Percentiles rank a stretch among this genome's conserved stretches.
Evolutionary conservation across 345 rosid species (phyloP).

Genomic region (Acer saccharum): DNA sequence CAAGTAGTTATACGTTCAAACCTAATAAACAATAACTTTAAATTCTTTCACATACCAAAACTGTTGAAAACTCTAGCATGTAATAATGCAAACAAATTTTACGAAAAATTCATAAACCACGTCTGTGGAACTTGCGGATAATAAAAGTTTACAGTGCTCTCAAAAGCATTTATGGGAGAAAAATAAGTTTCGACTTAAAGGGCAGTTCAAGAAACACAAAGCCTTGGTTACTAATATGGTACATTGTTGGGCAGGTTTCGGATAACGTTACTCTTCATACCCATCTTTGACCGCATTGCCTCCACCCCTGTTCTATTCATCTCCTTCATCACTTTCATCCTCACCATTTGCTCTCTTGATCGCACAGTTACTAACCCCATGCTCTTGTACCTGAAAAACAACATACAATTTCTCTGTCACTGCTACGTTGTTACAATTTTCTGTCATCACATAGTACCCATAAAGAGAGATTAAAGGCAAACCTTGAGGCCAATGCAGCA

Average conservation of each 20-base stretch:
- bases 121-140: not conserved
- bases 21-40: no score
- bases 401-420: not conserved
- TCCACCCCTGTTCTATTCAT: slow-evolving; percentile 69
- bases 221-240: slow-evolving; percentile 41
- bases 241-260: slow-evolving; percentile 88
- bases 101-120: not conserved
- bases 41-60: no score
- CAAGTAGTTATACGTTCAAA: no score
- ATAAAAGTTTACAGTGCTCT: not conserved
- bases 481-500: slow-evolving; percentile 83
- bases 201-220: no score
- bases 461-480: slow-evolving; percentile 19
- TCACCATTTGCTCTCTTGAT: slow-evolving; percentile 70
- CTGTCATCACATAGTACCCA: not conserved
- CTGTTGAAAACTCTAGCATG: no score
- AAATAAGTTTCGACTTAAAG: not conserved
- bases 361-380: slow-evolving; percentile 81
- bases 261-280: slow-evolving; percentile 78
- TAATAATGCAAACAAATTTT: no score
- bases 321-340: slow-evolving; percentile 75
- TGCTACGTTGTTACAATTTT: not conserved
- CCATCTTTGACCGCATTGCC: slow-evolving; percentile 73
- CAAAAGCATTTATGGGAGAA: not conserved
- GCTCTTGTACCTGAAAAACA: slow-evolving; percentile 69